Evolutionary conservation across 768 basidiomycete genomes (phyloP), one percentile per base, ranked within the genome.

Genomic region (Tylopilus vinaceipallidus): DNA sequence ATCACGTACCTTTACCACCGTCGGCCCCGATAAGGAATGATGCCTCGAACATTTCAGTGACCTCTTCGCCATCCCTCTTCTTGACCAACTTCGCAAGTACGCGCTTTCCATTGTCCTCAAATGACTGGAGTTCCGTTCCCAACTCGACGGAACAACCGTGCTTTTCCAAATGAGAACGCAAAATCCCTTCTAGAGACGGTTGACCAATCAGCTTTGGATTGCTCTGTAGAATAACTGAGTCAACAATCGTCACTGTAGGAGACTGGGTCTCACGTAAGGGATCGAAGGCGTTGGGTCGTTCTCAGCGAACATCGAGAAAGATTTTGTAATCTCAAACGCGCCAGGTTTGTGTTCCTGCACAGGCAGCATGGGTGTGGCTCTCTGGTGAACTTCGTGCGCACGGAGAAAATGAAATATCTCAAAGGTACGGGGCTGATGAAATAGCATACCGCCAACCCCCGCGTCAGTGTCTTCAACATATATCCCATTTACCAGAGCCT

Each of bases 341-440:
- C 52, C 55, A 16, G 22, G 59, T 23, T 70, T 62, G 50, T 78
- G 73, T 42, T 66, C 65, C 9, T 66, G 68, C 4, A 71, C 61
- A 0, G 64, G 62, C 10, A 61, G 52, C 2, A 66, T 45, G 0
- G 53, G 50, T 14, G 53, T 67, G n/a, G 65, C 65, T n/a, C 23
- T 55, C 32, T 69, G 56, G 35, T 71, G 32, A 6, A 74, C 64
- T 14, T 75, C 68, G 24, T 71, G 70, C 19, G 70, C 64, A 13
- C 72, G 62, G 27, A 80, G 65, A 41, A 66, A 63, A n/a, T 68
- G 62, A 45, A 76, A 73, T 4, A 75, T 53, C 53, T 80, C 77
- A 26, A 76, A 62, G 9, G 75, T 69, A 10, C 75, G 62, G 12
- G 56, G 62, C 62, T 64, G 33, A n/a, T 13, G 4, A 33, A 32